These are phyloP conservation scores for Trichoderma guizhouense DNA, from an alignment of 2,329 filamentous ascomycete species.

Conservation along the genomic window DNA sequence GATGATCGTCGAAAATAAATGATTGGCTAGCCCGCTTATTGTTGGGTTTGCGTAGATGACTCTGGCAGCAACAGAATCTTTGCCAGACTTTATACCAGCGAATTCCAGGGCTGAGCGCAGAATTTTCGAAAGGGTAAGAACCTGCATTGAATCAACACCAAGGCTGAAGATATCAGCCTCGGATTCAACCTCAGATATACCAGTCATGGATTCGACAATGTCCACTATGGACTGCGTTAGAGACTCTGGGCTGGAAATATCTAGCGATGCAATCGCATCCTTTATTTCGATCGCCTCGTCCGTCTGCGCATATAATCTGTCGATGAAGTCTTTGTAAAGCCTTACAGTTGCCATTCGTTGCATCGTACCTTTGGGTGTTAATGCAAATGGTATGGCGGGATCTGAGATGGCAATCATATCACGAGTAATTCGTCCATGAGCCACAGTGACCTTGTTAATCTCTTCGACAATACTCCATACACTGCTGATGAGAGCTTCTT, in stretches of 20 bases:
- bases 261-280: constrained; percentile 19
- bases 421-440: constrained; percentile 44
- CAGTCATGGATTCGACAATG: constrained; percentile 20
- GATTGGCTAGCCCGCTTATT: constrained; percentile 25
- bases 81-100: constrained; percentile 19
- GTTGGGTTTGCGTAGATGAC: constrained; percentile 32
- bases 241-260: constrained; percentile 24
- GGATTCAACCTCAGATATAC: constrained; percentile 19
- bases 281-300: constrained; percentile 27
- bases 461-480: constrained; percentile 43
- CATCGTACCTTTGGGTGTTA: constrained; percentile 46
- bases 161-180: constrained; percentile 37
- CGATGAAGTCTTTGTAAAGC: constrained; percentile 43
- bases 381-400: constrained; percentile 41
- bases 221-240: constrained; percentile 27
- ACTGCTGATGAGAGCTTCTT: constrained; percentile 35
- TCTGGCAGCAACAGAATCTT: constrained; percentile 23
- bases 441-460: constrained; percentile 42
- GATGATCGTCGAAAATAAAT: constrained; percentile 13
- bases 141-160: constrained; percentile 41
- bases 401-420: constrained; percentile 39
- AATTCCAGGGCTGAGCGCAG: constrained; percentile 23
- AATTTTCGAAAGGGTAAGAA: constrained; percentile 27
- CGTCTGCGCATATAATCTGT: constrained; percentile 37
- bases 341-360: constrained; percentile 39